Conservation (phyloP, 176 grass and related monocot genomes). For the Eleusine indica region DNA sequence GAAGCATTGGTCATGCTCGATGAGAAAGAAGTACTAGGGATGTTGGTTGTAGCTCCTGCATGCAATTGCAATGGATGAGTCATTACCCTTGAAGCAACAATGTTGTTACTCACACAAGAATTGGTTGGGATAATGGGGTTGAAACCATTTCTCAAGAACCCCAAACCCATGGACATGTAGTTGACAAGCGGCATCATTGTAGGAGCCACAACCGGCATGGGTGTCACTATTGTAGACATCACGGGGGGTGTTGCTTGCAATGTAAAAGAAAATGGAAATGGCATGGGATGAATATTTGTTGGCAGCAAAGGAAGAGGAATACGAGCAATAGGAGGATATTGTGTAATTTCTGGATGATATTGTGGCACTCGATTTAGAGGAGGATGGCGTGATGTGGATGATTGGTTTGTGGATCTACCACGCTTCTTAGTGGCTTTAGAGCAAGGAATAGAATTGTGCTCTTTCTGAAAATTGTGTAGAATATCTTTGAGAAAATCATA, state of each 20-base stretch:
- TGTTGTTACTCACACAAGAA: neutral
- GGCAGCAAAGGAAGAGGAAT: neutral
- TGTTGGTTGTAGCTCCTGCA: neutral
- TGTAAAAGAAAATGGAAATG: neutral
- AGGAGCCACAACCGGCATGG: neutral
- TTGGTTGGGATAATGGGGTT: neutral
- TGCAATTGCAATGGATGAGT: neutral
- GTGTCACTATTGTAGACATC: neutral
- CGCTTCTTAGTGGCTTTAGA: neutral
- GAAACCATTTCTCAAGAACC: neutral
- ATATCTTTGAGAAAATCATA: constrained; percentile 19
- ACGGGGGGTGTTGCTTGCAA: neutral
- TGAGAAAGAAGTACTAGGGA: neutral
- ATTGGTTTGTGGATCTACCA: fast-evolving
- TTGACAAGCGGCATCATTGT: neutral
- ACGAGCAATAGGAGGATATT: neutral
- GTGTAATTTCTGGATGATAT: neutral
- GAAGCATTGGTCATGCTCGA: neutral
- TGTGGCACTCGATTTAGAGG: neutral
- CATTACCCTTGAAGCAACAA: neutral
- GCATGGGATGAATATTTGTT: neutral
- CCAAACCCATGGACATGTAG: neutral
- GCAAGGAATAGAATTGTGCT: neutral
- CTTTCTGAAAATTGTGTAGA: neutral
- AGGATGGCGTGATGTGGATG: neutral